phyloP scores from a whole-genome alignment of 345 rosid species.

The Geranium rotundifolium region DNA sequence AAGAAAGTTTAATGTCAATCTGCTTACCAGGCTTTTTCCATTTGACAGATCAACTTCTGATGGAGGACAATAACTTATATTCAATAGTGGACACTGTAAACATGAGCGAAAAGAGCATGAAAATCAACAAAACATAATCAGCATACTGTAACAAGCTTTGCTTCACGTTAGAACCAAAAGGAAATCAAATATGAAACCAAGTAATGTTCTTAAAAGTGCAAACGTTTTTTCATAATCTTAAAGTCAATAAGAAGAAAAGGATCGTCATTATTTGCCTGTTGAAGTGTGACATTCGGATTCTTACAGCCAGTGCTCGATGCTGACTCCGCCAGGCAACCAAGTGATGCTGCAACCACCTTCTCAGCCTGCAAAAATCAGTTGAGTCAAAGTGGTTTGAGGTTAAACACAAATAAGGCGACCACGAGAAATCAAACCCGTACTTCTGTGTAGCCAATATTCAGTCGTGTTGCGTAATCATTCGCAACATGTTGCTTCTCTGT shows the following conservation, averaged over 20 bases:
- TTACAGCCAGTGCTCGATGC: conserved; percentile 18
- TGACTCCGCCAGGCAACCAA: conserved; percentile 24
- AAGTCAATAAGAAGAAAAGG: conserved; percentile 1
- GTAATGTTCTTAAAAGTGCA: too few relatives aligned
- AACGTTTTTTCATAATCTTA: too few relatives aligned
- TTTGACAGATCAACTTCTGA: conserved; percentile 51
- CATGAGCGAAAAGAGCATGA: background rate
- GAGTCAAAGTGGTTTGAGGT: background rate
- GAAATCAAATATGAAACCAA: background rate
- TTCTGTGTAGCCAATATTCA: conserved; percentile 77
- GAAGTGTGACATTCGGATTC: conserved; percentile 18
- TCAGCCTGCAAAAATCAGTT: conserved; percentile 25
- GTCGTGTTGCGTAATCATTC: conserved; percentile 77
- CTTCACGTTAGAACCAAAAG: background rate
- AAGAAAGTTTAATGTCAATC: conserved; percentile 2
- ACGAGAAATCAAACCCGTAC: conserved; percentile 22
- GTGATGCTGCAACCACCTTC: conserved; percentile 31
- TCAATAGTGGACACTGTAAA: conserved; percentile 81
- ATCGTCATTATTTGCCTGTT: conserved; percentile 26
- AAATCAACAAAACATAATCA: background rate
- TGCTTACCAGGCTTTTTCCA: conserved; percentile 65
- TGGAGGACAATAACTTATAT: conserved; percentile 86
- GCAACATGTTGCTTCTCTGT: conserved; percentile 94
- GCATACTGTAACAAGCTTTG: background rate
- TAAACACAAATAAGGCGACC: background rate